Conservation (phyloP, 1,139 yeast genomes). For the Yamadazyma siamensis region DNA sequence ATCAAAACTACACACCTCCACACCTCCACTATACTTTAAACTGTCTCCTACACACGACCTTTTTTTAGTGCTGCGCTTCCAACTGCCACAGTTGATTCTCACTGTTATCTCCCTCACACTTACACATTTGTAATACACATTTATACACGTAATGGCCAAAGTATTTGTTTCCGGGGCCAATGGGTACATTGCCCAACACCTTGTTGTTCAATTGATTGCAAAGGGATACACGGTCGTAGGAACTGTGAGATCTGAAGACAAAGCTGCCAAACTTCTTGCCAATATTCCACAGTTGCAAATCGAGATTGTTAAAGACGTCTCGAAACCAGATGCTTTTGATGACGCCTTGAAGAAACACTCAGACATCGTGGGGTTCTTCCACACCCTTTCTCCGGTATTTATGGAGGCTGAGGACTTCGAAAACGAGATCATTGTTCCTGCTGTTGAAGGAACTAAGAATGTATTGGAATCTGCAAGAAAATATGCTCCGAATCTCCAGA, state of each 20-base stretch:
- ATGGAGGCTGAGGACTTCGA: constrained; percentile 14
- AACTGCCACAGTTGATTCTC: not conserved
- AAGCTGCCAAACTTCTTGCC: constrained; percentile 42
- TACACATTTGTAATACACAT: not conserved
- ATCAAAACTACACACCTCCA: too few species aligned
- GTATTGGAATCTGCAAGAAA: constrained; percentile 19
- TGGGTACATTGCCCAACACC: constrained; percentile 37
- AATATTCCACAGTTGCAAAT: constrained; percentile 36
- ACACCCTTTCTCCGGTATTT: constrained; percentile 34
- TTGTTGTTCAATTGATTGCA: constrained; percentile 22
- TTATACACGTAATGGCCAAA: not conserved
- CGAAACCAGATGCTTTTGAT: constrained; percentile 50
- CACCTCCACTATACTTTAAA: too few species aligned
- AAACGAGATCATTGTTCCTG: constrained; percentile 17
- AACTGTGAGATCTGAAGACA: constrained; percentile 51
- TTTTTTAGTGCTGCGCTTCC: constrained; percentile 1
- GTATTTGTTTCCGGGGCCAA: constrained; percentile 37
- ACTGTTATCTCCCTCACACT: not conserved
- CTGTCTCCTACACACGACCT: constrained; percentile 3
- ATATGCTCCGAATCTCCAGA: constrained; percentile 21
- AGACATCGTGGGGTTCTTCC: constrained; percentile 51
- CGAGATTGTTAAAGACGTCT: constrained; percentile 51
- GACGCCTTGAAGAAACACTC: constrained; percentile 44
- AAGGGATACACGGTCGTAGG: constrained; percentile 54
- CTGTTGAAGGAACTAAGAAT: constrained; percentile 22